Percentiles rank a stretch among this genome's conserved stretches.
Conservation (phyloP, 352 stramenopile genomes). For the Phytophthora hibernalis region DNA sequence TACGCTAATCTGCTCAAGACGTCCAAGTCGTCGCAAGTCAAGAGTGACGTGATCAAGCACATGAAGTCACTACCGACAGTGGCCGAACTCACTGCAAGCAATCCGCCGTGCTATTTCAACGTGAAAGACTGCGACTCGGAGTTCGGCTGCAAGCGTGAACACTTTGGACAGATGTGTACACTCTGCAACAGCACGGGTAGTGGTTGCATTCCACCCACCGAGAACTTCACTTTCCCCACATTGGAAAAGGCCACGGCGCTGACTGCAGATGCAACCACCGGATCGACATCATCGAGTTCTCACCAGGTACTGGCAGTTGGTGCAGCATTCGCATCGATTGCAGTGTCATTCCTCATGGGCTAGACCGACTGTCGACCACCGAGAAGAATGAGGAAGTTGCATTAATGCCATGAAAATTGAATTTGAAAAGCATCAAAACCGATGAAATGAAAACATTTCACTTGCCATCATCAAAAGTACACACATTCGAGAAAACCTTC, state of each 20-base stretch:
- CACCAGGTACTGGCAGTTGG: slow-evolving; percentile 6
- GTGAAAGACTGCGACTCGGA: slow-evolving; percentile 53
- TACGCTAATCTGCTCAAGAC: slow-evolving; percentile 51
- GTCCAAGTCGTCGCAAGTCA: slow-evolving; percentile 44
- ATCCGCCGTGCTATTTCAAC: slow-evolving; percentile 76
- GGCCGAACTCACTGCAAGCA: slow-evolving; percentile 44
- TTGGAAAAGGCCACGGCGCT: slow-evolving; percentile 35
- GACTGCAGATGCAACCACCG: slow-evolving; percentile 6
- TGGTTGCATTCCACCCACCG: slow-evolving; percentile 35
- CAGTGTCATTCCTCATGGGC: slow-evolving; percentile 23
- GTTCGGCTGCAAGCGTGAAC: slow-evolving; percentile 65
- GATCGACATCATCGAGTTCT: slow-evolving; percentile 14
- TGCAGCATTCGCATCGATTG: slow-evolving; percentile 17
- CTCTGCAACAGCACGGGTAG: slow-evolving; percentile 41
- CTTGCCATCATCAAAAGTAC: slow-evolving; percentile 3
- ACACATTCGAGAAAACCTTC: background rate
- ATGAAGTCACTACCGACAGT: slow-evolving; percentile 62
- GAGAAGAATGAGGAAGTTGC: background rate
- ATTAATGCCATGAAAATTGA: too few relatives aligned
- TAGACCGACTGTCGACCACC: slow-evolving; percentile 14
- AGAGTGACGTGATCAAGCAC: slow-evolving; percentile 30
- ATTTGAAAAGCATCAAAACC: too few relatives aligned
- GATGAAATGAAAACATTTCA: too few relatives aligned
- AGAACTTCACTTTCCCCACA: slow-evolving; percentile 50
- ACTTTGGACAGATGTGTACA: slow-evolving; percentile 67